Percentiles rank a stretch among this genome's conserved stretches.
phyloP scores from a whole-genome alignment of 2,329 filamentous ascomycete species.

The Xenoacremonium recifei region DNA sequence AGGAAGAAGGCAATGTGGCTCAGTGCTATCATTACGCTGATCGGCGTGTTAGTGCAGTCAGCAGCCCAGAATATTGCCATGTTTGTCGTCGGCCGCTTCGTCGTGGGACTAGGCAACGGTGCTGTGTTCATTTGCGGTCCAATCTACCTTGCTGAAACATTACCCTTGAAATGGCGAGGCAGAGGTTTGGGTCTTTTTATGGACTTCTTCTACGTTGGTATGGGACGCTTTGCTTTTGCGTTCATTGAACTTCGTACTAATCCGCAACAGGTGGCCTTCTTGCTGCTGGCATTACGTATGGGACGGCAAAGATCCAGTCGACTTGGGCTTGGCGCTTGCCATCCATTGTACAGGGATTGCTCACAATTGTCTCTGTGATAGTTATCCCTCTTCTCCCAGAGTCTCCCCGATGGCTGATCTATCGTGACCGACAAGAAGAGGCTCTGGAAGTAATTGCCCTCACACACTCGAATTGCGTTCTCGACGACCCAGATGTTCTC shows the following conservation, averaged over 20 bases:
- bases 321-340: slow-evolving; percentile 38
- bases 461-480: slow-evolving; percentile 43
- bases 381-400: slow-evolving; percentile 37
- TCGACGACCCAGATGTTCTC: slow-evolving; percentile 26
- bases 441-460: slow-evolving; percentile 41
- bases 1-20: slow-evolving; percentile 3
- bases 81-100: slow-evolving; percentile 47
- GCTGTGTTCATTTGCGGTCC: slow-evolving; percentile 42
- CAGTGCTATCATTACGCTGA: slow-evolving; percentile 32
- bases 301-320: slow-evolving; percentile 29
- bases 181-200: slow-evolving; percentile 19
- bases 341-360: slow-evolving; percentile 29
- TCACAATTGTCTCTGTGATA: slow-evolving; percentile 26
- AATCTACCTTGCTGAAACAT: slow-evolving; percentile 49
- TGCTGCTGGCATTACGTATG: slow-evolving; percentile 44
- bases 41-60: slow-evolving; percentile 46
- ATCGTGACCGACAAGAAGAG: slow-evolving; percentile 38
- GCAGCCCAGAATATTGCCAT: slow-evolving; percentile 50
- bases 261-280: slow-evolving; percentile 38
- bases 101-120: slow-evolving; percentile 45
- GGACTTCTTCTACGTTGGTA: slow-evolving; percentile 4
- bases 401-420: slow-evolving; percentile 46
- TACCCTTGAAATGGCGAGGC: slow-evolving; percentile 29
- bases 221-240: background rate
- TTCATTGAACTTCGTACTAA: slow-evolving; percentile 10